These are phyloP conservation scores for Jaltomata sinuosa DNA, from an alignment of 257 asterid species.

Conservation along the genomic window DNA sequence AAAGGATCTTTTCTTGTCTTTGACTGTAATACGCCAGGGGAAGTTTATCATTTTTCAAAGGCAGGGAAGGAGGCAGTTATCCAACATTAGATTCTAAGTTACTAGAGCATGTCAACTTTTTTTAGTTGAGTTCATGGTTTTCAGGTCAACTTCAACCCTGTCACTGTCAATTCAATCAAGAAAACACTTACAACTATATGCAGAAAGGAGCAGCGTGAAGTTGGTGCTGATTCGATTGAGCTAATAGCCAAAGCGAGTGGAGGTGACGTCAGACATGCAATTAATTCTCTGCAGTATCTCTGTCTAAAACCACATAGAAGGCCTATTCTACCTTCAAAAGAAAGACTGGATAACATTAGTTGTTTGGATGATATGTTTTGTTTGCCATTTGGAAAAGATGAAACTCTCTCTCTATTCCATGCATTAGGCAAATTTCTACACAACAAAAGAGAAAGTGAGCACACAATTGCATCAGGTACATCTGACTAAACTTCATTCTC, in stretches of 20 bases:
- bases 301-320: constrained; percentile 43
- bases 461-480: constrained; percentile 42
- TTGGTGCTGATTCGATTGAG: constrained; percentile 59
- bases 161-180: constrained; percentile 66
- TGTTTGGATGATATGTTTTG: constrained; percentile 22
- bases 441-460: constrained; percentile 52
- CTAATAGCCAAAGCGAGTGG: constrained; percentile 72
- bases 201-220: constrained; percentile 50
- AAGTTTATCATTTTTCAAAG: neutral
- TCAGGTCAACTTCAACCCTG: constrained; percentile 80
- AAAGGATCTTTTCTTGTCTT: neutral
- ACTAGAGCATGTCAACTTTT: neutral
- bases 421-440: constrained; percentile 96
- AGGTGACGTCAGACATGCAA: constrained; percentile 90
- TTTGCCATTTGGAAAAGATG: constrained; percentile 84
- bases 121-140: constrained; percentile 1
- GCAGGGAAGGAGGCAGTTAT: neutral
- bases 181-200: constrained; percentile 57
- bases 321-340: constrained; percentile 28
- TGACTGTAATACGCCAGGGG: neutral
- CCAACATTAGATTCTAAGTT: neutral
- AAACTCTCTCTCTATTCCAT: constrained; percentile 60
- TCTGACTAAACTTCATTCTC: neutral
- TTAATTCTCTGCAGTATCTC: constrained; percentile 79
- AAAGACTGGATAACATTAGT: constrained; percentile 16